These are phyloP conservation scores for Peronospora tabacina DNA, from an alignment of 352 stramenopile genomes.

Conservation along the genomic window DNA sequence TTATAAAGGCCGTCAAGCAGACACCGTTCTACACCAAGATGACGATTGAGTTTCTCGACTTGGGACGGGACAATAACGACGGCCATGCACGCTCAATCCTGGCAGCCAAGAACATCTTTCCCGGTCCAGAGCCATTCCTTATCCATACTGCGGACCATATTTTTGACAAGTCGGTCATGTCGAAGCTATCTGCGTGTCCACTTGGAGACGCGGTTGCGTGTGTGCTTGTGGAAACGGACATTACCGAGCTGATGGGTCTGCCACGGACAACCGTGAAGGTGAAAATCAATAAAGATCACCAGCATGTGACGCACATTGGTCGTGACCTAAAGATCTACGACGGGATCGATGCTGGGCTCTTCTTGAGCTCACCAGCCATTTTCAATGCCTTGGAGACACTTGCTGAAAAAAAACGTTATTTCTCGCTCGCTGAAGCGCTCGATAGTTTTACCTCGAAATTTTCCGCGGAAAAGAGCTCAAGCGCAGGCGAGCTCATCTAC, in stretches of 20 bases:
- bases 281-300: conserved; percentile 45
- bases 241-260: conserved; percentile 49
- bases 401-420: conserved; percentile 57
- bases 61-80: conserved; percentile 56
- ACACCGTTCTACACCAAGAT: conserved; percentile 69
- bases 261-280: conserved; percentile 56
- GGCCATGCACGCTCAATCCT: conserved; percentile 67
- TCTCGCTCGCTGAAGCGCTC: conserved; percentile 67
- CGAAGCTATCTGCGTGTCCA: conserved; percentile 49
- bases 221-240: conserved; percentile 67
- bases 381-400: conserved; percentile 58
- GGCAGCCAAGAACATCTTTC: conserved; percentile 58
- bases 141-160: conserved; percentile 84
- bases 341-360: conserved; percentile 62
- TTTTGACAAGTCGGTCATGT: conserved; percentile 77
- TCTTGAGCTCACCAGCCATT: conserved; percentile 61
- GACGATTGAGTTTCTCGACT: conserved; percentile 76
- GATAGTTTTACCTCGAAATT: conserved; percentile 45
- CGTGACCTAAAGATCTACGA: conserved; percentile 50
- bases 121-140: conserved; percentile 50
- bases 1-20: conserved; percentile 55
- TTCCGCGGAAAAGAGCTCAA: conserved; percentile 5
- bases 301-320: conserved; percentile 47
- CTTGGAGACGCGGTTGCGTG: conserved; percentile 54
- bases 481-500: conserved; percentile 54